These are phyloP conservation scores for Schizophyllum amplum DNA, from an alignment of 1,284 basidiomycete species.

Conservation along the genomic window DNA sequence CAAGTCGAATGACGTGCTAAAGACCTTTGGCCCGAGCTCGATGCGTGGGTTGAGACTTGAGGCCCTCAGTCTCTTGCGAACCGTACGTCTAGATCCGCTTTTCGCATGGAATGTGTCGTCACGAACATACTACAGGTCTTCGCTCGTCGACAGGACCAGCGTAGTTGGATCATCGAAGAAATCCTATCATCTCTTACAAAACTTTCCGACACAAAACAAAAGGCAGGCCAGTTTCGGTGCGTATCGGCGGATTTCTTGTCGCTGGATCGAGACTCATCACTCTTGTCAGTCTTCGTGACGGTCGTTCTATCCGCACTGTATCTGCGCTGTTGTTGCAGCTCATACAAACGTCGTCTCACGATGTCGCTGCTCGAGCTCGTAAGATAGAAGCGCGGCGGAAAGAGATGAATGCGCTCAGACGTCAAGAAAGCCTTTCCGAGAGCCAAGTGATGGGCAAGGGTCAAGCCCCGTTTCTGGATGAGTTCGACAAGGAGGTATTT, in stretches of 20 bases:
- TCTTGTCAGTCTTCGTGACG: conserved; percentile 58
- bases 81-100: conserved; percentile 52
- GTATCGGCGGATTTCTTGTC: conserved; percentile 15
- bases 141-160: conserved; percentile 81
- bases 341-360: conserved; percentile 88
- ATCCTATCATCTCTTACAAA: conserved; percentile 85
- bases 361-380: conserved; percentile 57
- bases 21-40: conserved; percentile 60
- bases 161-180: conserved; percentile 95
- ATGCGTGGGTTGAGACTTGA: conserved; percentile 81
- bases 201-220: conserved; percentile 82
- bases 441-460: conserved; percentile 20
- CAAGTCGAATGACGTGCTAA: conserved; percentile 46
- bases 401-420: conserved; percentile 48
- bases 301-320: conserved; percentile 83
- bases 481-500: conserved; percentile 56
- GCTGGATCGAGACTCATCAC: neutral
- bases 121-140: conserved; percentile 55
- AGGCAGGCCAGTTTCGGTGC: conserved; percentile 79
- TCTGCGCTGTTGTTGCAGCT: conserved; percentile 90
- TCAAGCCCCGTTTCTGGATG: conserved; percentile 29
- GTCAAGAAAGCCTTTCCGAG: conserved; percentile 49
- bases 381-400: conserved; percentile 55
- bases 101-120: neutral
- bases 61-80: conserved; percentile 75